A percentile compares a stretch with the other conserved stretches of the same genome.
These are phyloP conservation scores for Plasmodium knowlesi DNA, from an alignment of 169 alveolate species.

Conservation along the genomic window DNA sequence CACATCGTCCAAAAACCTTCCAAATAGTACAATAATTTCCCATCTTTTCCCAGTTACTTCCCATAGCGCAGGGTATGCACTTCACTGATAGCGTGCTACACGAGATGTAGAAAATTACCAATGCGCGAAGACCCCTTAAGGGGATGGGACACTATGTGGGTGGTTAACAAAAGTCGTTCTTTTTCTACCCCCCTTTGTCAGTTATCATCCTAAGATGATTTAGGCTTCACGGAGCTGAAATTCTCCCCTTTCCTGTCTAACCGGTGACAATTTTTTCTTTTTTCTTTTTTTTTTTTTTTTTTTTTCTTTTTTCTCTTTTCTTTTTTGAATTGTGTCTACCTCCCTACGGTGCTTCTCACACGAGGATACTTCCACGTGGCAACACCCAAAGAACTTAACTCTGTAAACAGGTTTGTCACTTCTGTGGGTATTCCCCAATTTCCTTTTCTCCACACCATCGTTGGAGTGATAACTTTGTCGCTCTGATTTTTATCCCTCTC, in stretches of 20 bases:
- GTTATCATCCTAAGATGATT: not conserved
- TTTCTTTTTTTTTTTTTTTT: conserved; percentile 28
- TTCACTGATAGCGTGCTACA: not conserved
- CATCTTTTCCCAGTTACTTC: not conserved
- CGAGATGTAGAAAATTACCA: not conserved
- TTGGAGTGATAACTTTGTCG: not conserved
- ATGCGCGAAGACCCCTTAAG: not conserved
- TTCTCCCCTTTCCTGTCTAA: not conserved
- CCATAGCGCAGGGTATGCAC: not conserved
- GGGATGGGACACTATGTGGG: not conserved
- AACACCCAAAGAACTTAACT: not conserved
- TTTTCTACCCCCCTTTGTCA: not conserved
- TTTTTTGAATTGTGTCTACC: not conserved
- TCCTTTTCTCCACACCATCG: not conserved
- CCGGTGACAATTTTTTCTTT: not conserved
- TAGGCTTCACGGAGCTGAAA: too few relatives aligned
- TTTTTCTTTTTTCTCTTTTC: conserved; percentile 19
- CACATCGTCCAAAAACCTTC: not conserved
- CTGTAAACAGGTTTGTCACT: not conserved
- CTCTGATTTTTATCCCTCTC: not conserved
- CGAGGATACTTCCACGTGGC: too few relatives aligned
- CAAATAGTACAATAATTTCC: too few relatives aligned
- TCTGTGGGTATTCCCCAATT: not conserved
- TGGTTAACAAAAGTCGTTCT: not conserved
- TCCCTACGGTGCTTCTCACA: too few relatives aligned